phyloP scores from a whole-genome alignment of 2,329 filamentous ascomycete species.

The Fusarium dlaminii region DNA sequence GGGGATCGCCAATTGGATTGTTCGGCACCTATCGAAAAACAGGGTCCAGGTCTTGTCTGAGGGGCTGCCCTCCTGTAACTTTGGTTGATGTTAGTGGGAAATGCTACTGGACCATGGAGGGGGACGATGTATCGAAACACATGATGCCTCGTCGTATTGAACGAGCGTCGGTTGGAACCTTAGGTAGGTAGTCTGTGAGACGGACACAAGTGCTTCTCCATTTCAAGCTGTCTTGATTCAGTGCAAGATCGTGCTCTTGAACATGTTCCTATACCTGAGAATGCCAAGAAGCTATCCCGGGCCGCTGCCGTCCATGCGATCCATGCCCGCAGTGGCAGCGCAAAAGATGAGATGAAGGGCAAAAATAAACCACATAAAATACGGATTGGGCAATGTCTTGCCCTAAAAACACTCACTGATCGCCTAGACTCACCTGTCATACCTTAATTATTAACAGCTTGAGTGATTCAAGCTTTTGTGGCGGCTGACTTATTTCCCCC shows the following conservation, averaged over 20 bases:
- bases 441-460: not conserved
- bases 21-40: not conserved
- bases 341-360: constrained; percentile 8
- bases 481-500: not conserved
- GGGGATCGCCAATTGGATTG: constrained; percentile 24
- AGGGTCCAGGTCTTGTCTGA: constrained; percentile 1
- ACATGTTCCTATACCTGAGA: not conserved
- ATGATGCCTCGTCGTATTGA: not conserved
- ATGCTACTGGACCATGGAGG: not conserved
- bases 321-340: constrained; percentile 31
- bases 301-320: constrained; percentile 22
- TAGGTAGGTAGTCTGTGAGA: not conserved
- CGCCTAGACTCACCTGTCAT: not conserved
- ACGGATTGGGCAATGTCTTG: not conserved
- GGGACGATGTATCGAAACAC: not conserved
- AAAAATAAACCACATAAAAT: not conserved
- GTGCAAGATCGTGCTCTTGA: not conserved
- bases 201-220: not conserved
- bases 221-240: not conserved
- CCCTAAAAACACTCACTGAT: not conserved
- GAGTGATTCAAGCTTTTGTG: not conserved
- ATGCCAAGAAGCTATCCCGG: constrained; percentile 28
- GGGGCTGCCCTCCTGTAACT: constrained; percentile 13
- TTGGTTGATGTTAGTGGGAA: constrained; percentile 1
- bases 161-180: not conserved